phyloP scores from a whole-genome alignment of 106 monocot genomes.

The Alisma plantagoaquatica region DNA sequence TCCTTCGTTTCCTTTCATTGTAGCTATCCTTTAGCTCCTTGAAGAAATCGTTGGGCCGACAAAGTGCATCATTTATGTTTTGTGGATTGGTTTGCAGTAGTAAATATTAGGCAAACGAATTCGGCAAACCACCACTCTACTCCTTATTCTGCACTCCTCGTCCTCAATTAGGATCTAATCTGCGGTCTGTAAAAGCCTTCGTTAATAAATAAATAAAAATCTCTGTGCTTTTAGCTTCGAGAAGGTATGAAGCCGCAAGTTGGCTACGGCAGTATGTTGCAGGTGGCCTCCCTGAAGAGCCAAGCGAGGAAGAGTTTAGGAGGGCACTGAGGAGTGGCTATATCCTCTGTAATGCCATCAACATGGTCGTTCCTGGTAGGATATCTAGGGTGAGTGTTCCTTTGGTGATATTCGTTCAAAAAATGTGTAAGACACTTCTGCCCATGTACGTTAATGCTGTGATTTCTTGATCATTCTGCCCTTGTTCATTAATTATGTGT shows the following conservation, averaged over 20 bases:
- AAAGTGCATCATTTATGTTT: too few relatives aligned
- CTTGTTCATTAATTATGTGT: neutral
- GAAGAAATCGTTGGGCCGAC: too few relatives aligned
- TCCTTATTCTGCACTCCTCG: too few relatives aligned
- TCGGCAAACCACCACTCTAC: too few relatives aligned
- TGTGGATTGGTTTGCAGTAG: too few relatives aligned
- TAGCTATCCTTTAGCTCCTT: too few relatives aligned
- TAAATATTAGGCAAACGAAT: too few relatives aligned
- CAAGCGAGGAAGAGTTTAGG: constrained; percentile 81
- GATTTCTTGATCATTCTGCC: neutral
- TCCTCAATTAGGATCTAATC: too few relatives aligned
- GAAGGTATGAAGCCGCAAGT: constrained; percentile 65
- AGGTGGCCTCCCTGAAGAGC: constrained; percentile 55
- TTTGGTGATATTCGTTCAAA: neutral
- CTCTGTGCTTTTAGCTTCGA: constrained; percentile 18
- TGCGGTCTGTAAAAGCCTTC: neutral
- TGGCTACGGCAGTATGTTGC: constrained; percentile 69
- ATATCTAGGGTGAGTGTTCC: constrained; percentile 52
- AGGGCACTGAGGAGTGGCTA: constrained; percentile 63
- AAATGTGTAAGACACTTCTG: too few relatives aligned
- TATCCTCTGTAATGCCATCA: constrained; percentile 88
- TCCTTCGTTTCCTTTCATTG: too few relatives aligned
- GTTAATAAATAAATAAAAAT: neutral
- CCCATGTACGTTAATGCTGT: neutral
- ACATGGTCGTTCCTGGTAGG: constrained; percentile 66